Base-by-base conservation (phyloP, 2,329 filamentous ascomycete species). In the Ophiostoma ulmi region DNA sequence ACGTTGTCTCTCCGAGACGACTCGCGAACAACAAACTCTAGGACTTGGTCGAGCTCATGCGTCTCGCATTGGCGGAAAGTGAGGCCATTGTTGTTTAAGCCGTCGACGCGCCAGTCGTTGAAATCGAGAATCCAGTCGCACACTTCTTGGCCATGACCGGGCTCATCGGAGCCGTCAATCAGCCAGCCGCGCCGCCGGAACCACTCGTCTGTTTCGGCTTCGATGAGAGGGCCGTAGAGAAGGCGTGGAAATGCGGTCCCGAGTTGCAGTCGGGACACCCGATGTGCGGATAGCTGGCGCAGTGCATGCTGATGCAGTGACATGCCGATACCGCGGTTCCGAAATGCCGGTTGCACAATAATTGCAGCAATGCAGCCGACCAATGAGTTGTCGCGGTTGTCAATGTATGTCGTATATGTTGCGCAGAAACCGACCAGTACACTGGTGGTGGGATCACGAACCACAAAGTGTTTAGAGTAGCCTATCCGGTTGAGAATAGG, bases 221-320 rank as follows among this genome's bases (percentile, higher is more conserved):
- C 81, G 4, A 78, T 72, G 0, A 85, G 85, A 55, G 86, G 79
- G 0, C 87, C 87, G 74, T 84, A 86, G 5, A 89, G 76, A 0
- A 88, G 79, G 35, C 87, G 82, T 36, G 87, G 87, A 74, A 88
- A 88, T 0, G 85, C 85, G 74, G 83, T 86, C 67, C 87, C 87
- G 13, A 88, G 80, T 73, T 87, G 85, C 67, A 88, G 77, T 20
- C 84, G 82, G 58, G 81, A 81, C 20, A 88, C 82, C 31, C 82
- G 80, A 44, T 83, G 84, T 70, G 80, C 81, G 67, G 79, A 80
- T 3, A 88, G 81, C 73, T 84, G 81, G 64, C 77, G 78, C 55
- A 86, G 72, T 1, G 85, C 85, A 73, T 86, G 81, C 65, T 82
- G 79, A 74, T 88, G 84, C 44, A 89, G 80, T 70, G 81, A 82